Evolutionary conservation across 129 eudicot genomes (phyloP), one percentile per base, ranked within the genome.

Genomic region (Escallonia herrerae): DNA sequence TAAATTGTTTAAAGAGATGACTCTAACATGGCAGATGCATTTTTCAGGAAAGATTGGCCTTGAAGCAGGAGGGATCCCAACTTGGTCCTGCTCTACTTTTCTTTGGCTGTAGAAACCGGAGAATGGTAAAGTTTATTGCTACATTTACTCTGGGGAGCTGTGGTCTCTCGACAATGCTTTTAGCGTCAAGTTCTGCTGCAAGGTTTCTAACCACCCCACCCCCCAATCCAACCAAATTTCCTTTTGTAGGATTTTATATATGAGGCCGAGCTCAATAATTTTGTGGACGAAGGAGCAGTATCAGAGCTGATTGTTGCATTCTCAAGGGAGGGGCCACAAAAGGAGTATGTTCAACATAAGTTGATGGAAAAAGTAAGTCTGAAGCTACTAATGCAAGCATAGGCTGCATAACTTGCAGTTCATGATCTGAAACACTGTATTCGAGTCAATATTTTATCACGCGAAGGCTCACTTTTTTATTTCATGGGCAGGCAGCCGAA

Each of bases 291-390:
- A 72, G 91, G 87, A 47, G 87, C 67, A 40, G 64, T 84, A 65
- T 84, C 91, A 4, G 96, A 88, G 84, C 70, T 88, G 66, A 63
- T 84, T 67, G 77, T 88, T 77, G 96, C 96, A 62, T 88, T 88
- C 80, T 88, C 96, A 52, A 73, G 96, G 61, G 96, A 88, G 80
- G 89, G 96, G 43, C 79, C 83, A 52, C 76, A 80, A 22, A 88
- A 88, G 81, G 96, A 84, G 60, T 88, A 88, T 50, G 91, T 87
- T 33, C 91, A 88, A 66, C 96, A 88, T 73, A 88, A 88, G 80
- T 82, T 88, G 82, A 70, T 72, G 78, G 91, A 82, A 10, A 88
- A 82, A 72, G 96, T 86, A 50, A 63, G 82, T 60, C 2, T 42
- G 53, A 9, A 2, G 62, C 33, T 22, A 22, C 33, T 22, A 22